These are phyloP conservation scores for Coelastrella sp. DNA, from an alignment of 139 green algal genomes.

Conservation along the genomic window DNA sequence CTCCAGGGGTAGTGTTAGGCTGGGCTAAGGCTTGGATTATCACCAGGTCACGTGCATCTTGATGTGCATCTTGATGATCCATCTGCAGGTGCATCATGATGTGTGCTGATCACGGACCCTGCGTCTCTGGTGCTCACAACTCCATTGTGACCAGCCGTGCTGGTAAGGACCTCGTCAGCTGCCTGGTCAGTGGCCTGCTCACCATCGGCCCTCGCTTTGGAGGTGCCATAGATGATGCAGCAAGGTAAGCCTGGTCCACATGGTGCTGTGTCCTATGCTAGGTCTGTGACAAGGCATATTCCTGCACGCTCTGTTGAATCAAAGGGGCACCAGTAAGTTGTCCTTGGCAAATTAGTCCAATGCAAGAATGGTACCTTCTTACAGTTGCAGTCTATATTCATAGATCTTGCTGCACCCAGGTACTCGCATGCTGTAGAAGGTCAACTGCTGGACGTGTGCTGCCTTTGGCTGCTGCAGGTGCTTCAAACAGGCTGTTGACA, in stretches of 20 bases:
- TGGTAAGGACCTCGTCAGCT: conserved; percentile 89
- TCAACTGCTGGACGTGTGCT: neutral
- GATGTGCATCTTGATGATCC: neutral
- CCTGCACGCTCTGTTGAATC: neutral
- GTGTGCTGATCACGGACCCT: conserved; percentile 95
- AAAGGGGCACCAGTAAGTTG: neutral
- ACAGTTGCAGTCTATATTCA: no score
- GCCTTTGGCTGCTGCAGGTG: neutral
- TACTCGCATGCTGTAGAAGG: no score
- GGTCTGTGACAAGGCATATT: neutral
- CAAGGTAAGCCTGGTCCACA: conserved; percentile 59
- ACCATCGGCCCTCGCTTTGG: conserved; percentile 93
- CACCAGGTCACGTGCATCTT: neutral
- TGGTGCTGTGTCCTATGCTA: neutral
- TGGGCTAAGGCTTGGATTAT: no score
- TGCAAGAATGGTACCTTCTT: no score
- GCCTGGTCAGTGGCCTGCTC: conserved; percentile 86
- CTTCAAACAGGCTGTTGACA: conserved; percentile 69
- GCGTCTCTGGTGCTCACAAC: conserved; percentile 95
- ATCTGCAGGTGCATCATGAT: conserved; percentile 89
- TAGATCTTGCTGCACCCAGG: no score
- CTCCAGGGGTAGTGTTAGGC: no score
- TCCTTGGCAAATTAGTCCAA: no score
- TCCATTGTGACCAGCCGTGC: conserved; percentile 90
- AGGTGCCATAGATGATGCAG: conserved; percentile 92